Evolutionary conservation across 768 basidiomycete species (phyloP).

Genomic region (Termitomyces sp.): DNA sequence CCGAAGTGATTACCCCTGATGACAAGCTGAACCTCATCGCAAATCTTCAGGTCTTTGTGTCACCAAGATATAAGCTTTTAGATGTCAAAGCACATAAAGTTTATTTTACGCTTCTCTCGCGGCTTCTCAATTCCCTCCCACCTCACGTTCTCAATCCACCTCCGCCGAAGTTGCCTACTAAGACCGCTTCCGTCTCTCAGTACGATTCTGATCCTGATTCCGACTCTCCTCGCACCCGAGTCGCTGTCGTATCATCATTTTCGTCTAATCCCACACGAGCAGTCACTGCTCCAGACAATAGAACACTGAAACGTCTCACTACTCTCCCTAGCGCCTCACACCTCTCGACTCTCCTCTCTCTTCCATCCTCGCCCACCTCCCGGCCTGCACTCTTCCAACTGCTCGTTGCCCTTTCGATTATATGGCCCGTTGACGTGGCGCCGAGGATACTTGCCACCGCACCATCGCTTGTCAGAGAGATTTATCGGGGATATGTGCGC

Average conservation of each 20-base stretch:
- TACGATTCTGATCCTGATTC: constrained; percentile 37
- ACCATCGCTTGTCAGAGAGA: constrained; percentile 64
- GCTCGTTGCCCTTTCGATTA: constrained; percentile 48
- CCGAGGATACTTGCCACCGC: constrained; percentile 45
- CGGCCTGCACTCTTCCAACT: constrained; percentile 49
- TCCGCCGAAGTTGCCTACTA: constrained; percentile 7
- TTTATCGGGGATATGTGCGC: constrained; percentile 67
- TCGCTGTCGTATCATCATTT: constrained; percentile 33
- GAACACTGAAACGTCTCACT: constrained; percentile 60
- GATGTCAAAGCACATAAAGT: constrained; percentile 36
- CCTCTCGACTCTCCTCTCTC: constrained; percentile 46
- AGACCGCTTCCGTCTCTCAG: constrained; percentile 7
- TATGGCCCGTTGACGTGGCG: constrained; percentile 58
- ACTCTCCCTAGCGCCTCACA: constrained; percentile 49
- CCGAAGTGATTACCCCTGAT: constrained; percentile 23
- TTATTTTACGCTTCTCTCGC: constrained; percentile 50
- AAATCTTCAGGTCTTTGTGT: constrained; percentile 61
- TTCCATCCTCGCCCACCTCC: constrained; percentile 31
- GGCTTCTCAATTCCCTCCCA: constrained; percentile 50
- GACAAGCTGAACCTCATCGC: constrained; percentile 60
- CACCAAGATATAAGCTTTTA: constrained; percentile 53
- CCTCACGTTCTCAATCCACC: constrained; percentile 42
- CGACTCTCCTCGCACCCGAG: constrained; percentile 26
- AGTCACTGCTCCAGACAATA: constrained; percentile 44
- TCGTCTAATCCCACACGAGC: constrained; percentile 23